Percentiles rank a stretch among this genome's conserved stretches.
Conservation (phyloP, 306 rosid species). For the Prunus salicina region DNA sequence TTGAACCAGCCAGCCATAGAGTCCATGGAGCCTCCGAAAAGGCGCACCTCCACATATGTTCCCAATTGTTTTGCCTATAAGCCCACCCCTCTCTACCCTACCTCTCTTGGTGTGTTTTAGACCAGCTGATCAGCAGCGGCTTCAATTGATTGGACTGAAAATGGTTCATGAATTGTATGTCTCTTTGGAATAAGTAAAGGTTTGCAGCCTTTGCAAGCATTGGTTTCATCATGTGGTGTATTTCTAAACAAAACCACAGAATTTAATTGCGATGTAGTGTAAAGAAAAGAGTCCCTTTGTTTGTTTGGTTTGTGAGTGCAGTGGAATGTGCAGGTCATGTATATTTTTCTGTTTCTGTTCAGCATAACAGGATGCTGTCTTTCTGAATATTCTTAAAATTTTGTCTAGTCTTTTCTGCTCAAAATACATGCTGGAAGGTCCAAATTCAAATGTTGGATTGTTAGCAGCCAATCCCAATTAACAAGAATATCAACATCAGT, state of each 20-base stretch:
- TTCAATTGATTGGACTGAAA: constrained; percentile 7
- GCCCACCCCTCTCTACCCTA: constrained; percentile 51
- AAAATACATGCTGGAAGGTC: not conserved
- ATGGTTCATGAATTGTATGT: not conserved
- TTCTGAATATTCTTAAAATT: not conserved
- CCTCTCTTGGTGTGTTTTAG: constrained; percentile 75
- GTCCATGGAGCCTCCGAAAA: constrained; percentile 50
- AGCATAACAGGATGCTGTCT: not conserved
- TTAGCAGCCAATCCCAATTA: too few species aligned
- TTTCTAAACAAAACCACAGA: not conserved
- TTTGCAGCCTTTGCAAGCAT: not conserved
- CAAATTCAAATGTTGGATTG: not conserved
- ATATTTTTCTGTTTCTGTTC: not conserved
- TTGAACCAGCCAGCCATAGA: constrained; percentile 72
- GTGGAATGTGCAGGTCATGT: not conserved
- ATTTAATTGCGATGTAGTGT: too few species aligned
- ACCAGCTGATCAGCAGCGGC: constrained; percentile 11
- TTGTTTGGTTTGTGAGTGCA: too few species aligned
- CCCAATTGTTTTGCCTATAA: constrained; percentile 46
- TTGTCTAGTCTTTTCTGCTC: not conserved
- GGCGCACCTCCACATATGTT: constrained; percentile 43
- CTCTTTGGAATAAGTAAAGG: not conserved
- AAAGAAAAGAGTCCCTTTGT: too few species aligned
- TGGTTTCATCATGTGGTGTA: not conserved
- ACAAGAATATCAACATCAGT: too few species aligned